Percentiles rank a stretch among this genome's conserved stretches.
Conservation (phyloP, 2,329 filamentous ascomycete species). For the Talaromyces pinophilus region DNA sequence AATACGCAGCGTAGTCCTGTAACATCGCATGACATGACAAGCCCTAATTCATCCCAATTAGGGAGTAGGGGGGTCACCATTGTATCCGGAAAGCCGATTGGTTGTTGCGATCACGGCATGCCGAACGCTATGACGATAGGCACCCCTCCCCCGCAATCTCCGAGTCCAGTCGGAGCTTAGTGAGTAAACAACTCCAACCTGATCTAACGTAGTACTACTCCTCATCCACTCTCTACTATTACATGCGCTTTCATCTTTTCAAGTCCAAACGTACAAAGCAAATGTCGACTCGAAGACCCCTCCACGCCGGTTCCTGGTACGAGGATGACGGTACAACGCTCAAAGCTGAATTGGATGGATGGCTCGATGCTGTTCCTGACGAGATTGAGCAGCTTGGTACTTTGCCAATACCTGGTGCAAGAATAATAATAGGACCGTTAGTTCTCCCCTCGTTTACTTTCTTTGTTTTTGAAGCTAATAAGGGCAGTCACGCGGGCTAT, state of each 20-base stretch:
- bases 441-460: constrained; percentile 10
- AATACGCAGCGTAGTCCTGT: too few species aligned
- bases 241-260: neutral
- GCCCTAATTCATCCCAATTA: too few species aligned
- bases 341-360: constrained; percentile 68
- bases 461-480: neutral
- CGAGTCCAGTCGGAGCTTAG: neutral
- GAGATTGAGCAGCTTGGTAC: constrained; percentile 62
- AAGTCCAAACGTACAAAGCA: neutral
- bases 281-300: constrained; percentile 55
- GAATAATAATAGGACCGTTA: constrained; percentile 93
- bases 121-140: constrained; percentile 16
- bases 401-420: constrained; percentile 71
- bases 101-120: constrained; percentile 5
- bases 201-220: neutral
- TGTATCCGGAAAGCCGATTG: neutral
- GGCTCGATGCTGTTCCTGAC: constrained; percentile 70
- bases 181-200: neutral
- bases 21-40: too few species aligned
- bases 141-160: constrained; percentile 19
- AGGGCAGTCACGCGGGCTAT: constrained; percentile 74
- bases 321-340: constrained; percentile 62
- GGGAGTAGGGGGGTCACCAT: too few species aligned
- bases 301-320: constrained; percentile 91
- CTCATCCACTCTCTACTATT: neutral